Base-by-base conservation (phyloP, 2,329 filamentous ascomycete species). In the Hymenoscyphus fructigenus region DNA sequence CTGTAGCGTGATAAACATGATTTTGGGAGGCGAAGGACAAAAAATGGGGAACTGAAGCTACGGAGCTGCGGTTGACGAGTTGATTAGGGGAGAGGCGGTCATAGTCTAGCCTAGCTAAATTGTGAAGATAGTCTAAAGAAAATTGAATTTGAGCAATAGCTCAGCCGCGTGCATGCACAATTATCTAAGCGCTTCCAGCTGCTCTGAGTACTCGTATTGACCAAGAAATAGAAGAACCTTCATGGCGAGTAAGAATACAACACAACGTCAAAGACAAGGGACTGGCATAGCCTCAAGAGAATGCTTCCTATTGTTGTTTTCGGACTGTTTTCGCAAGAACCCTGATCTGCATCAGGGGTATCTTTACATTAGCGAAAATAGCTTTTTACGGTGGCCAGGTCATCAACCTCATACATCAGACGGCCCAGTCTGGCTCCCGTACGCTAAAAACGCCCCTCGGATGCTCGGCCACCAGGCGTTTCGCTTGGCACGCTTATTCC, bases 261-360 rank as follows among this genome's bases (percentile, higher is more conserved):
- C 4, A 9, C 2, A 23, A 50, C 20, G 44, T 10, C n/a, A 47
- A 47, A 47, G n/a, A 14, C 44, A 50, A 12, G 44, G 23, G 23
- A 23, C 20, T 50, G 44, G 23, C 44, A 50, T 50, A 23, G 44
- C 7, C 44, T 50, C 44, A 26, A 23, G 34, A 38, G 12, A 38
- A 14, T 38, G 34, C 34, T 34, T 34, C 9, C 10, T 12, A 14
- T 3, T 34, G 32, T 23, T 26, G 12, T 23, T 50, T 12, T 50
- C 44, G 47, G n/a, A 20, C 5, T 2, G 15, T n/a, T 23, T 23
- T 50, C 17, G 34, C 34, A 38, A 15, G 14, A 38, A 15, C 36
- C 36, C 36, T 38, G 36, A 26, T 53, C 23, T 50, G 44, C 47
- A 53, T 26, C 47, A 53, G 47, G 47, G 47, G 47, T 53, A 53